Base-by-base conservation (phyloP, 805 yeast species). In the Candida namnaoensis region DNA sequence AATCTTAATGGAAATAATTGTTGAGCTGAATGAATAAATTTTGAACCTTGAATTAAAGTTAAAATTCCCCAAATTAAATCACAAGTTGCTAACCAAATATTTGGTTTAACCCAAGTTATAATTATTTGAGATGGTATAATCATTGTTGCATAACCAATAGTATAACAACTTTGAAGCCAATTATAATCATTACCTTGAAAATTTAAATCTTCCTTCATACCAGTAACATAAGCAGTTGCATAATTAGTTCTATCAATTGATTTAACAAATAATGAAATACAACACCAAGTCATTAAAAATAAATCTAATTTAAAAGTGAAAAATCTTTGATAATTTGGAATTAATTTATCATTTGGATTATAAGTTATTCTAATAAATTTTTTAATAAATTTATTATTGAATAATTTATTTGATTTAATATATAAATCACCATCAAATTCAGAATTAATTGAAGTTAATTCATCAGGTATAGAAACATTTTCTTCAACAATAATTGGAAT, bases 201-300 rank as follows among this genome's bases (percentile, higher is more conserved):
- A 3, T 69, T 64, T 33, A 82, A 62, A 40, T 69, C 80, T 49
- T 74, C 78, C 46, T 71, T 64, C 76, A 82, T 69, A 26, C 83
- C 79, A 27, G 81, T 72, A 30, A 78, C 78, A 49, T 81, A 82
- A 1, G 88, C 88, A 54, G 78, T 78, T 38, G 74, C 73, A 42
- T 76, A 62, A 56, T 81, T 82, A 37, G 74, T 65, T 42, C 69
- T 71, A 52, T 82, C 88, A 38, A 82, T 61, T 41, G 77, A 75
- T 54, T 81, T 81, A 41, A 81, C 75, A 83, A 84, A 82, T 44
- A 52, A 55, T 3, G 54, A 43, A 11, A 40, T 15, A 28, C 28
- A 37, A 5, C 44, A 34, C 38, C 41, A 49, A 3, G 45, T 33
- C 15, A 49, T 13, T 6, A 49, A 23, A 30, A 42, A 42, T n/a